Conservation (phyloP, 805 yeast species). For the Barnettozyma wickerhamii region DNA sequence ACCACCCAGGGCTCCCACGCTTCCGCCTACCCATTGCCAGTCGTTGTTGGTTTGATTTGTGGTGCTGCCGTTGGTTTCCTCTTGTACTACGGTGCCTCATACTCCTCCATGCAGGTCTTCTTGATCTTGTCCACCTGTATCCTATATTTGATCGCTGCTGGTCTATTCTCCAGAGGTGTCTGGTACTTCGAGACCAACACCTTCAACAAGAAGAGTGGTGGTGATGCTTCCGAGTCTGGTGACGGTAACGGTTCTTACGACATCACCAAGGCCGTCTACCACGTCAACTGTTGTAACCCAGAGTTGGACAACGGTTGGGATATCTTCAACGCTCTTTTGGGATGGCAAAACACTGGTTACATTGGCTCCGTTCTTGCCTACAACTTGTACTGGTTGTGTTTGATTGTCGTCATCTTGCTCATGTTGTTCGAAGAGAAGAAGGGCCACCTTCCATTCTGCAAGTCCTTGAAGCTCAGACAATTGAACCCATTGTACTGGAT, state of each 20-base stretch:
- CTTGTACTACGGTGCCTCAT: slow-evolving; percentile 79
- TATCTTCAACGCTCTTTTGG: slow-evolving; percentile 87
- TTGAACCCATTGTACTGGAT: slow-evolving; percentile 72
- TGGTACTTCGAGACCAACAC: slow-evolving; percentile 80
- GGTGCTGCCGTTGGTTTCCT: slow-evolving; percentile 69
- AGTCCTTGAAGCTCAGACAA: slow-evolving; percentile 41
- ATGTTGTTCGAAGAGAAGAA: slow-evolving; percentile 80
- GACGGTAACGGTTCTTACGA: slow-evolving; percentile 95
- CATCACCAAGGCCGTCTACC: slow-evolving; percentile 79
- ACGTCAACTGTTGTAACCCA: slow-evolving; percentile 96
- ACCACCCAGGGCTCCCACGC: slow-evolving; percentile 48
- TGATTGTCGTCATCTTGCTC: slow-evolving; percentile 49
- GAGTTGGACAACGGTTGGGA: slow-evolving; percentile 94
- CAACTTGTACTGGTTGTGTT: slow-evolving; percentile 79
- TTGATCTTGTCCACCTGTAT: slow-evolving; percentile 84
- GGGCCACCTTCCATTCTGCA: slow-evolving; percentile 75
- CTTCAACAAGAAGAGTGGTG: slow-evolving; percentile 71
- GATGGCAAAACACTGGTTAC: slow-evolving; percentile 98
- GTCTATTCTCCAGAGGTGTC: slow-evolving; percentile 87
- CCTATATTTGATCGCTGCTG: slow-evolving; percentile 85
- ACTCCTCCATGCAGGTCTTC: slow-evolving; percentile 81
- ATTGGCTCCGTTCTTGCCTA: slow-evolving; percentile 87
- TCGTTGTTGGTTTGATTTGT: slow-evolving; percentile 75
- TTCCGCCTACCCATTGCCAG: slow-evolving; percentile 89
- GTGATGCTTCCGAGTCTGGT: slow-evolving; percentile 92